phyloP scores from a whole-genome alignment of 2,329 filamentous ascomycete genomes.

The Colletotrichum cereale region DNA sequence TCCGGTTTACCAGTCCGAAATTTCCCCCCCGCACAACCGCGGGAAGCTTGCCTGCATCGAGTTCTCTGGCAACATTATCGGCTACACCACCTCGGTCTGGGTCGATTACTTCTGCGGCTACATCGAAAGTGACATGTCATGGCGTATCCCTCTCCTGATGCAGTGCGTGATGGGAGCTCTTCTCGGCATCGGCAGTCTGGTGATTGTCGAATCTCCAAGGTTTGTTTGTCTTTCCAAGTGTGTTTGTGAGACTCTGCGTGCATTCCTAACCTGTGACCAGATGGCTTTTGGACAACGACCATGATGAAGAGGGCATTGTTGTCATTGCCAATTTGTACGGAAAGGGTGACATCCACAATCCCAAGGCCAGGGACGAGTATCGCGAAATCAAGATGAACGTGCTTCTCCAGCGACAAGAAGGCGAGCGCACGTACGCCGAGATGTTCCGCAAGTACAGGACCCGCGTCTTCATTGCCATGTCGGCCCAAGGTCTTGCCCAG shows the following conservation, averaged over 20 bases:
- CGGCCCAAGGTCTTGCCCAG: conserved; percentile 93
- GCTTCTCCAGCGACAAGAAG: conserved; percentile 91
- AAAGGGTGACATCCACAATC: conserved; percentile 92
- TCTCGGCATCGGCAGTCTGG: conserved; percentile 84
- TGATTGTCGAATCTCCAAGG: conserved; percentile 98
- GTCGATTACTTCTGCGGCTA: conserved; percentile 97
- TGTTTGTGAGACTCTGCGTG: conserved; percentile 15
- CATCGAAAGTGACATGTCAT: conserved; percentile 87
- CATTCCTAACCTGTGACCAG: conserved; percentile 57
- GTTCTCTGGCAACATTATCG: conserved; percentile 96
- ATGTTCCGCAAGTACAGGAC: conserved; percentile 96
- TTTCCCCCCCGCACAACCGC: conserved; percentile 95
- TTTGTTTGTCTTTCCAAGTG: conserved; percentile 66
- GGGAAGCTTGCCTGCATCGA: conserved; percentile 98
- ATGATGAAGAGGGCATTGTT: conserved; percentile 97
- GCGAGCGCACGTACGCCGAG: conserved; percentile 88
- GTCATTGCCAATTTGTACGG: conserved; percentile 98
- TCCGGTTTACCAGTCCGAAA: conserved; percentile 93
- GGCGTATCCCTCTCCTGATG: conserved; percentile 90
- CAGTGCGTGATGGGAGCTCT: conserved; percentile 95
- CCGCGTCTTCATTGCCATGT: conserved; percentile 98
- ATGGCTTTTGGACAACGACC: conserved; percentile 97
- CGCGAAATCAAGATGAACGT: conserved; percentile 99
- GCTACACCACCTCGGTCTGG: conserved; percentile 97
- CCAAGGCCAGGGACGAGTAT: conserved; percentile 94